phyloP scores from a whole-genome alignment of 441 rosid genomes.

The Euphorbia celastroides region DNA sequence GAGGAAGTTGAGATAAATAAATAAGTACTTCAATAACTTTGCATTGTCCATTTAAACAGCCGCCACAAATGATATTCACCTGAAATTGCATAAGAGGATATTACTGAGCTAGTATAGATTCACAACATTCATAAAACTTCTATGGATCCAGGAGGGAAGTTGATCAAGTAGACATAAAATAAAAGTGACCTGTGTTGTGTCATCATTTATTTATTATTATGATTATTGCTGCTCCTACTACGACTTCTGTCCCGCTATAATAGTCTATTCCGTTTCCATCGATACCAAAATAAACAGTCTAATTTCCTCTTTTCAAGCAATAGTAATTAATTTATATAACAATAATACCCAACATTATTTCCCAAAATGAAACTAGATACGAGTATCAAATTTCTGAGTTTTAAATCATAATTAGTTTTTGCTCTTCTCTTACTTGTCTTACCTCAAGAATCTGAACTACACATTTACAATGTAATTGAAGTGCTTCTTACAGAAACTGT shows the following conservation, averaged over 20 bases:
- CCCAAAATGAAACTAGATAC: background rate
- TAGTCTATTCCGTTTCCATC: background rate
- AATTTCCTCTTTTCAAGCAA: background rate
- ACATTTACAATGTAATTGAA: background rate
- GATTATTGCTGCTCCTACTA: no score
- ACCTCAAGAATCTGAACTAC: background rate
- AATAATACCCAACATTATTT: background rate
- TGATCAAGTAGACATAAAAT: conserved; percentile 6
- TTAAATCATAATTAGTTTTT: background rate
- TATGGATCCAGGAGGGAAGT: conserved; percentile 1
- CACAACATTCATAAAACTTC: background rate
- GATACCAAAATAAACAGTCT: background rate
- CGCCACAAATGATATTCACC: conserved; percentile 84
- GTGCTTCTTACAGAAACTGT: background rate
- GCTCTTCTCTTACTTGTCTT: background rate
- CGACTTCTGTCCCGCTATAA: background rate
- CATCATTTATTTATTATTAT: no score
- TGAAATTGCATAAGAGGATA: conserved; percentile 28
- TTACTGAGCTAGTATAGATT: conserved; percentile 1
- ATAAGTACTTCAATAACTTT: conserved; percentile 45
- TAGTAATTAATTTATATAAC: background rate
- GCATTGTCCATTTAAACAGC: conserved; percentile 68
- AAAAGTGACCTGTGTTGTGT: background rate
- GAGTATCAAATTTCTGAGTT: background rate
- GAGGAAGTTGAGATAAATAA: conserved; percentile 6